These are phyloP conservation scores for Populus hybrid DNA, from an alignment of 441 rosid species.

Conservation along the genomic window DNA sequence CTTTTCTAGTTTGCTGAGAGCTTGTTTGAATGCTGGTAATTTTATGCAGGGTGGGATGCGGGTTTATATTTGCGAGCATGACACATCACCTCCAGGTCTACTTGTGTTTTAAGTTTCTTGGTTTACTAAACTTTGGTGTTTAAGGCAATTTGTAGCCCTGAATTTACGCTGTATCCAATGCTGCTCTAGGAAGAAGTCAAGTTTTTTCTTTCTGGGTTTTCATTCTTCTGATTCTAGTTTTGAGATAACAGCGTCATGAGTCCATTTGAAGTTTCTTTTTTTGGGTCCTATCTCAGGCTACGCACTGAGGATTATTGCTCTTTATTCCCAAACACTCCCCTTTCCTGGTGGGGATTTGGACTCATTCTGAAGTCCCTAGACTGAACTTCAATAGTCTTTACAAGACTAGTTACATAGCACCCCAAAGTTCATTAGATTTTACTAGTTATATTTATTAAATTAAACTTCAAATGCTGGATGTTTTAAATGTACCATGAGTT, in stretches of 20 bases:
- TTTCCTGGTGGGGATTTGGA: neutral
- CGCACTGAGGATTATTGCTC: neutral
- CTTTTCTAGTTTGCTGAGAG: neutral
- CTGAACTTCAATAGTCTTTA: neutral
- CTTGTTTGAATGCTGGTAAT: neutral
- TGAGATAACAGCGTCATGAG: neutral
- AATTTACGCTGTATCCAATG: neutral
- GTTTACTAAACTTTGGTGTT: constrained; percentile 5
- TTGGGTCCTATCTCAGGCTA: neutral
- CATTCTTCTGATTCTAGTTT: neutral
- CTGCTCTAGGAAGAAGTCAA: neutral
- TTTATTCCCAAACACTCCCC: neutral
- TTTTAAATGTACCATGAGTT: neutral
- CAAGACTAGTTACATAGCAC: neutral
- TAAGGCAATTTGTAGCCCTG: neutral
- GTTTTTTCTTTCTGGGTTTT: neutral
- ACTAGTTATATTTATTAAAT: neutral
- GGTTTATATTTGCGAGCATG: constrained; percentile 77
- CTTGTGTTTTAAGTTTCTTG: constrained; percentile 2
- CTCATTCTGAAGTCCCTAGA: neutral
- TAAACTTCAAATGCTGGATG: neutral
- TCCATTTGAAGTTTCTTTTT: neutral
- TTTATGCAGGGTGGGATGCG: constrained; percentile 75
- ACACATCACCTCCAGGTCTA: constrained; percentile 86
- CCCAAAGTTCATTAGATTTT: neutral